Percentiles rank a stretch among this genome's conserved stretches.
Conservation (phyloP, 202 grass and related monocot species). For the Cymbopogon flexuosus region DNA sequence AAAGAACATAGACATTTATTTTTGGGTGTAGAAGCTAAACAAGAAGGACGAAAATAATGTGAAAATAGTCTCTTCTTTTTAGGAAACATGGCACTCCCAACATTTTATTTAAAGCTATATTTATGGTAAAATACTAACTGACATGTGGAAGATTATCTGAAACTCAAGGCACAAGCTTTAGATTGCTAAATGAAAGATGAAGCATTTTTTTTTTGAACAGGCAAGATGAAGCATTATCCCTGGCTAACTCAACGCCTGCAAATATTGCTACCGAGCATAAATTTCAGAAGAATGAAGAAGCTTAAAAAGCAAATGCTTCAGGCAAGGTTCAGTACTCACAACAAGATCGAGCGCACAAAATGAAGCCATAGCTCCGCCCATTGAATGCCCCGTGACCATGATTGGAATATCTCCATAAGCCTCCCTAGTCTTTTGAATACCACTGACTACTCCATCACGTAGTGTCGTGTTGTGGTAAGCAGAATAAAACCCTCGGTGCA, state of each 20-base stretch:
- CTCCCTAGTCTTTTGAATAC: conserved; percentile 57
- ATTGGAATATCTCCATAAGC: conserved; percentile 71
- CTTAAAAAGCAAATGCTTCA: not conserved
- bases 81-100: not conserved
- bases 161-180: not conserved
- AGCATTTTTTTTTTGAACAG: too few relatives aligned
- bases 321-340: conserved; percentile 51
- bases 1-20: not conserved
- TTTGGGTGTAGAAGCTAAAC: conserved; percentile 5
- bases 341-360: conserved; percentile 96
- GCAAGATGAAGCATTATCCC: not conserved
- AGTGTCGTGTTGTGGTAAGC: conserved; percentile 92
- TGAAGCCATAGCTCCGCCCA: conserved; percentile 96
- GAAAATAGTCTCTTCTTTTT: not conserved
- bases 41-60: not conserved
- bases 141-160: not conserved
- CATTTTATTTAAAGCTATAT: not conserved
- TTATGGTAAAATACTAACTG: not conserved
- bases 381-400: conserved; percentile 85
- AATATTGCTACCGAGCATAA: not conserved
- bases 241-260: not conserved
- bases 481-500: conserved; percentile 92
- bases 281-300: not conserved
- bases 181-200: conserved; percentile 1
- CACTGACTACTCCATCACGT: conserved; percentile 57